Evolutionary conservation across 768 basidiomycete genomes (phyloP).

Genomic region (Leccinum barrowsii): DNA sequence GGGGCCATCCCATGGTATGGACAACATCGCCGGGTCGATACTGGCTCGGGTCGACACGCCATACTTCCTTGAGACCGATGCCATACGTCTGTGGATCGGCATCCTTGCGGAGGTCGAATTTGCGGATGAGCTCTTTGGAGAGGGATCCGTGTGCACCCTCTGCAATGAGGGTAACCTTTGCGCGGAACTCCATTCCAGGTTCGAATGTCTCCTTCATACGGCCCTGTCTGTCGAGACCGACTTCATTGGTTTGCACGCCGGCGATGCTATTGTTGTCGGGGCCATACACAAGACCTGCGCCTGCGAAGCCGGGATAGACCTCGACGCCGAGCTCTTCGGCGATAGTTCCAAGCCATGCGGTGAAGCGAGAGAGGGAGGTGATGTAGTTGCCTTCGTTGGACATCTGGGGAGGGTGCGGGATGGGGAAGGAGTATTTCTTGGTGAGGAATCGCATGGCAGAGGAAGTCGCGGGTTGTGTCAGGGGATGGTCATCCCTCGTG

Average conservation of each 20-base stretch:
- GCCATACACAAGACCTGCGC: constrained; percentile 74
- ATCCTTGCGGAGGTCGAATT: constrained; percentile 66
- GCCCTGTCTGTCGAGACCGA: constrained; percentile 77
- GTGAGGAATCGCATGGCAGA: constrained; percentile 89
- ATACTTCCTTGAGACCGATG: constrained; percentile 95
- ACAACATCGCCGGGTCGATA: constrained; percentile 75
- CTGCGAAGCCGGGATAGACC: constrained; percentile 95
- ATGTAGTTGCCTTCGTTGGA: constrained; percentile 91
- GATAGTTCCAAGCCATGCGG: constrained; percentile 82
- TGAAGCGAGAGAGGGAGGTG: constrained; percentile 82
- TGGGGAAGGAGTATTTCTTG: constrained; percentile 59
- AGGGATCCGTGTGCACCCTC: constrained; percentile 95
- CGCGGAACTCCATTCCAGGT: constrained; percentile 93
- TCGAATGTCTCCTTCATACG: constrained; percentile 85
- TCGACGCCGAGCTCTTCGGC: constrained; percentile 90
- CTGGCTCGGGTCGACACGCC: constrained; percentile 69
- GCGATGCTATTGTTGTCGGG: constrained; percentile 39
- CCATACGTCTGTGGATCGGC: constrained; percentile 91
- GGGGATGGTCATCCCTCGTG: constrained; percentile 62
- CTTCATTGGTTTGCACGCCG: constrained; percentile 91
- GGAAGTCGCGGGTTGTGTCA: constrained; percentile 73
- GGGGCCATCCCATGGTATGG: constrained; percentile 93
- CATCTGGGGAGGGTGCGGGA: constrained; percentile 98
- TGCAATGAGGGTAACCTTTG: constrained; percentile 87
- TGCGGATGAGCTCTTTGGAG: constrained; percentile 70